Evolutionary conservation across 805 yeast species (phyloP).

Genomic region (Hanseniaspora mollemarum): DNA sequence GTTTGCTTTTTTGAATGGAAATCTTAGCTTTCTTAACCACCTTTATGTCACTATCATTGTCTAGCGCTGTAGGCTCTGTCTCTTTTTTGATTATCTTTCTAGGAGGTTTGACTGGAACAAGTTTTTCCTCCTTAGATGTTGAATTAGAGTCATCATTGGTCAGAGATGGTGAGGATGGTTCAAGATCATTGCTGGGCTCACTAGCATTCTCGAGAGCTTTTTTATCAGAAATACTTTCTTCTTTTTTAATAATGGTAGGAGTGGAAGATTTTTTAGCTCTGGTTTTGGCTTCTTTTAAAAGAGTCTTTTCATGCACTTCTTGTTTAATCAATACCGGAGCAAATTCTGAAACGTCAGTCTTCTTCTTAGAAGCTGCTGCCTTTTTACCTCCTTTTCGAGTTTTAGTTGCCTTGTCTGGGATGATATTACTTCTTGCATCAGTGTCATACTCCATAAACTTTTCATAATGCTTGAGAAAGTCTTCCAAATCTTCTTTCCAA

Average conservation of each 20-base stretch:
- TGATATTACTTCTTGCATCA: conserved; percentile 41
- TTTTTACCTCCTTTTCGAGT: conserved; percentile 28
- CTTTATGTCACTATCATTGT: not conserved
- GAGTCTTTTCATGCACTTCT: conserved; percentile 22
- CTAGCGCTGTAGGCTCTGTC: not conserved
- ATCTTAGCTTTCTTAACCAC: not conserved
- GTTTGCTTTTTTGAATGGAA: not conserved
- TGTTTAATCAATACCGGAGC: conserved; percentile 22
- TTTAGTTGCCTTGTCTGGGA: conserved; percentile 37
- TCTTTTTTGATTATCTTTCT: conserved; percentile 5
- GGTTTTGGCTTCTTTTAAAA: conserved; percentile 3
- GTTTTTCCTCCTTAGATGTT: not conserved
- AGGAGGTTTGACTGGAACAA: not conserved
- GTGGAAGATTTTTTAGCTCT: not conserved
- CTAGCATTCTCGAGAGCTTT: conserved; percentile 10
- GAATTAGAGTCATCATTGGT: not conserved
- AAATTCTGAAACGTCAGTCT: conserved; percentile 18
- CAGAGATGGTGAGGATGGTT: not conserved
- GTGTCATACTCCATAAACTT: conserved; percentile 56
- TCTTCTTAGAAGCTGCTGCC: conserved; percentile 17
- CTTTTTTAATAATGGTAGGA: conserved; percentile 20
- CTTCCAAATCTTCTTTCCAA: conserved; percentile 77
- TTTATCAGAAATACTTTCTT: conserved; percentile 16
- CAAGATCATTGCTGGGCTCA: conserved; percentile 14
- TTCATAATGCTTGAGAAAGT: conserved; percentile 54